Evolutionary conservation across 371 early-diverging fungal genomes (phyloP).

Genomic region (Circinella umbellata): DNA sequence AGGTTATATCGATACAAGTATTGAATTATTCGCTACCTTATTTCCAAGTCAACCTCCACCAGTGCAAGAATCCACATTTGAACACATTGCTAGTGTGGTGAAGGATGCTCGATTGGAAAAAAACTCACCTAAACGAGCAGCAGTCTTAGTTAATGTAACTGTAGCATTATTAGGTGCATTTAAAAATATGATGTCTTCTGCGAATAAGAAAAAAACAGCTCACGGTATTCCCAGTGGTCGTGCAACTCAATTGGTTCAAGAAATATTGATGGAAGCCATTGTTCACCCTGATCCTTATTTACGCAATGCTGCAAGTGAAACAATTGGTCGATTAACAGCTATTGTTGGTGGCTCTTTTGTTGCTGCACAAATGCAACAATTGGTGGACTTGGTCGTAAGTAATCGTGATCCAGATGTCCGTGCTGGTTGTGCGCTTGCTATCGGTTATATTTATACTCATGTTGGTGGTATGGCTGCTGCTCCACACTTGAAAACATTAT

Average conservation of each 20-base stretch:
- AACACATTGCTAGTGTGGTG: slow-evolving; percentile 70
- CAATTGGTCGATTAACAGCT: slow-evolving; percentile 82
- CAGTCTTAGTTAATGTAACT: slow-evolving; percentile 82
- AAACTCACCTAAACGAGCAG: slow-evolving; percentile 76
- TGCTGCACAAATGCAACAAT: slow-evolving; percentile 78
- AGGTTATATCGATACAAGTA: slow-evolving; percentile 46
- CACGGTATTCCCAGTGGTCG: slow-evolving; percentile 46
- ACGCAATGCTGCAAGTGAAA: slow-evolving; percentile 81
- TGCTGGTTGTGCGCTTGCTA: slow-evolving; percentile 89
- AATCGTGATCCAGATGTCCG: slow-evolving; percentile 93
- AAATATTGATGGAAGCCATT: slow-evolving; percentile 70
- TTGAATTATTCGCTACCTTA: slow-evolving; percentile 76
- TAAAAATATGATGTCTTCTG: slow-evolving; percentile 59
- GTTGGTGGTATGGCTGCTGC: slow-evolving; percentile 92
- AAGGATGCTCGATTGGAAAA: slow-evolving; percentile 69
- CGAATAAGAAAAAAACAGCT: slow-evolving; percentile 31
- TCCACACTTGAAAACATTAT: slow-evolving; percentile 83
- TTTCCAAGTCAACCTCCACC: slow-evolving; percentile 66
- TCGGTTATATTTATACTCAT: slow-evolving; percentile 87
- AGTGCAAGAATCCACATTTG: slow-evolving; percentile 79
- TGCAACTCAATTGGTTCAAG: slow-evolving; percentile 57
- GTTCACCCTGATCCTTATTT: slow-evolving; percentile 74
- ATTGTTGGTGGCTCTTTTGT: slow-evolving; percentile 77
- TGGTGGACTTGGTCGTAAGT: slow-evolving; percentile 88
- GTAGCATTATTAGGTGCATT: slow-evolving; percentile 72